Evolutionary conservation across 2,329 filamentous ascomycete species (phyloP).

Genomic region (Diaporthe citri): DNA sequence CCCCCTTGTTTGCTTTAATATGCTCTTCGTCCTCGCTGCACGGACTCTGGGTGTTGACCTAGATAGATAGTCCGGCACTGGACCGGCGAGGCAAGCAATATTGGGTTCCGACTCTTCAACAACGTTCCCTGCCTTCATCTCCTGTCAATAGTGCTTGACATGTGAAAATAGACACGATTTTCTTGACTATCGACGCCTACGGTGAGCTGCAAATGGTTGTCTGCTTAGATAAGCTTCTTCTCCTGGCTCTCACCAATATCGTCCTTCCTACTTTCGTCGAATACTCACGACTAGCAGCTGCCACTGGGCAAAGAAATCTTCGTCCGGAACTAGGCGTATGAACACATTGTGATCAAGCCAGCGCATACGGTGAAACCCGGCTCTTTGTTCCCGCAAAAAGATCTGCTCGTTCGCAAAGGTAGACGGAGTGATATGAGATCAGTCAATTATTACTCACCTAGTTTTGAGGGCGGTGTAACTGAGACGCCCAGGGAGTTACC

Average conservation of each 20-base stretch:
- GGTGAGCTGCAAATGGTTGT: neutral
- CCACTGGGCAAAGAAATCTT: too few species aligned
- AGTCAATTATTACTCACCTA: neutral
- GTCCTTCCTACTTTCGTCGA: too few species aligned
- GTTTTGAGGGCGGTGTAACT: neutral
- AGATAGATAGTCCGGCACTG: slow-evolving; percentile 17
- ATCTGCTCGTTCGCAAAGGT: too few species aligned
- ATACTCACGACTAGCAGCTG: neutral
- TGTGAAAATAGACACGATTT: slow-evolving; percentile 7
- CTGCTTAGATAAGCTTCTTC: neutral
- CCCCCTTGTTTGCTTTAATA: slow-evolving; percentile 14
- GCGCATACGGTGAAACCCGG: neutral
- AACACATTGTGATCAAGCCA: neutral
- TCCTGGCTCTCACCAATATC: neutral
- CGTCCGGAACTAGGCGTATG: too few species aligned
- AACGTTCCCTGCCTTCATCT: neutral
- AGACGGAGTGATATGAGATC: neutral
- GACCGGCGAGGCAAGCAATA: slow-evolving; percentile 19
- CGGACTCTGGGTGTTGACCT: slow-evolving; percentile 21
- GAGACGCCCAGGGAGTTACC: neutral
- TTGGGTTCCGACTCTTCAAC: slow-evolving; percentile 21
- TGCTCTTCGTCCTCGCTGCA: slow-evolving; percentile 15
- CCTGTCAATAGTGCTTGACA: slow-evolving; percentile 23
- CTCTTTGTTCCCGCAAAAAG: too few species aligned
- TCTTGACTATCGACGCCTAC: neutral